Conservation (phyloP, 495 filamentous ascomycete genomes). For the Trypethelium eluteriae region DNA sequence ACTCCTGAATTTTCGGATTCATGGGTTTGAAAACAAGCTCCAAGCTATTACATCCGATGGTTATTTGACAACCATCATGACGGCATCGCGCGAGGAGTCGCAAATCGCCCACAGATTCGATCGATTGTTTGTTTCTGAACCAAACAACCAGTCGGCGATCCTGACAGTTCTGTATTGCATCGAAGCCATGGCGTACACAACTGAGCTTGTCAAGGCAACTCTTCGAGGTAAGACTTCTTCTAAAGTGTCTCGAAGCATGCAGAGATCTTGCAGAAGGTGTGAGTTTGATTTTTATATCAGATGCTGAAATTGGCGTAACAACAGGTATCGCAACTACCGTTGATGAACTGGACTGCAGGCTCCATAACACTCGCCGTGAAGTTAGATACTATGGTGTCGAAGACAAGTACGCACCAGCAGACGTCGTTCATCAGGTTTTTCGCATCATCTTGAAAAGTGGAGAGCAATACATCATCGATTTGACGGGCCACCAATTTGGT, state of each 20-base stretch:
- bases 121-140: background rate
- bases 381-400: background rate
- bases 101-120: background rate
- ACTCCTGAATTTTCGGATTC: background rate
- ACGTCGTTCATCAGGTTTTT: background rate
- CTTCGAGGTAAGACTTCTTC: background rate
- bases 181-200: background rate
- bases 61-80: background rate
- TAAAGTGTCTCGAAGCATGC: background rate
- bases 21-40: background rate
- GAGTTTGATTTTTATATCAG: background rate
- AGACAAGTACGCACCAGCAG: background rate
- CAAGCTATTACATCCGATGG: background rate
- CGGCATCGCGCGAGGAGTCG: background rate
- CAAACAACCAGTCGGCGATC: background rate
- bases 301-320: background rate
- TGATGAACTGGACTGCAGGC: background rate
- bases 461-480: conserved; percentile 3
- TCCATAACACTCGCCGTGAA: background rate
- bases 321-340: background rate
- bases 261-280: background rate
- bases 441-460: background rate
- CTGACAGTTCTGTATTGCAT: background rate
- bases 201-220: background rate
- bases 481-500: background rate